These are phyloP conservation scores for Venustampulla echinocandica DNA, from an alignment of 495 filamentous ascomycete species.

Conservation along the genomic window DNA sequence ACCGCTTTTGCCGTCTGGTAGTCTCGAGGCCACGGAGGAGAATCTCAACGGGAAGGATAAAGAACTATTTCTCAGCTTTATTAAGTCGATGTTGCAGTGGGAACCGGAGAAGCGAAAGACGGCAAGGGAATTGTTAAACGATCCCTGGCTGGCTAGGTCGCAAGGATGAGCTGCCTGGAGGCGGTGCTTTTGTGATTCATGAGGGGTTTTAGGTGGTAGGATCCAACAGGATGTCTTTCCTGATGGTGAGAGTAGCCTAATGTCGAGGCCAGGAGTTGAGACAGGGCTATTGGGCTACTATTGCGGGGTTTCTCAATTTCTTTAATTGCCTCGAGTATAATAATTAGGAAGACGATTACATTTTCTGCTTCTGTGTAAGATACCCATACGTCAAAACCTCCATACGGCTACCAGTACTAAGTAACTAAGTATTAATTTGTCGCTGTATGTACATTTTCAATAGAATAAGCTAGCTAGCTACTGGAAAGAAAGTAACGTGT, in stretches of 20 bases:
- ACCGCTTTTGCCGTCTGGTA: conserved; percentile 1
- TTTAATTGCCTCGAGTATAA: not conserved
- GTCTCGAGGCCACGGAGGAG: conserved; percentile 20
- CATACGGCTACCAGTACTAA: too few species aligned
- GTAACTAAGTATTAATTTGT: too few species aligned
- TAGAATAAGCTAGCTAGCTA: too few species aligned
- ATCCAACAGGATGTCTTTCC: not conserved
- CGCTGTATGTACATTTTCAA: too few species aligned
- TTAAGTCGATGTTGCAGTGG: conserved; percentile 44
- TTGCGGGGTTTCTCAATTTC: not conserved
- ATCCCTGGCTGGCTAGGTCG: conserved; percentile 31
- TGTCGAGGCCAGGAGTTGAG: conserved; percentile 23
- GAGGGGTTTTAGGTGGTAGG: not conserved
- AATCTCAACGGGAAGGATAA: conserved; percentile 31
- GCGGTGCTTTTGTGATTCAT: not conserved
- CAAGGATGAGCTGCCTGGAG: not conserved
- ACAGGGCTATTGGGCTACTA: conserved; percentile 14
- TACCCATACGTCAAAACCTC: too few species aligned
- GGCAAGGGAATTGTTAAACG: conserved; percentile 33
- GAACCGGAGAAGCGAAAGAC: conserved; percentile 36
- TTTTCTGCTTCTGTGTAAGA: too few species aligned
- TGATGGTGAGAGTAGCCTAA: not conserved
- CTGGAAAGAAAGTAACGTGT: too few species aligned
- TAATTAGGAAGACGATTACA: not conserved
- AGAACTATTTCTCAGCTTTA: conserved; percentile 34